Evolutionary conservation across 2,329 filamentous ascomycete species (phyloP).

Genomic region (Epichloe coenophiala): DNA sequence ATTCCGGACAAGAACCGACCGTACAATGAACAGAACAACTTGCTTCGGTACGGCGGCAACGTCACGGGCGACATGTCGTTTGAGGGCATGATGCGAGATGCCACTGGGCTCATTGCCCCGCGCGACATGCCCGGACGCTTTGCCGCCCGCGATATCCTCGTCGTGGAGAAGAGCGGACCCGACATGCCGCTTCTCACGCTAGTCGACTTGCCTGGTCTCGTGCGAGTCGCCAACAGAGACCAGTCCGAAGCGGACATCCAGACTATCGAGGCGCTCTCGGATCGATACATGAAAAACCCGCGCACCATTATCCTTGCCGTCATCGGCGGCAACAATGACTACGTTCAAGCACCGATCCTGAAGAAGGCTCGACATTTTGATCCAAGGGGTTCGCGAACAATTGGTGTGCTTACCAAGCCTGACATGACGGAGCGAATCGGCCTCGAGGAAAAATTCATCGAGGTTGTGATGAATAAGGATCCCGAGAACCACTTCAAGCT

Average conservation of each 20-base stretch:
- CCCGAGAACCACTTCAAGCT: conserved; percentile 35
- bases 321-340: conserved; percentile 41
- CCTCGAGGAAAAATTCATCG: conserved; percentile 39
- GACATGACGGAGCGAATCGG: conserved; percentile 39
- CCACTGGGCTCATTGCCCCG: conserved; percentile 36
- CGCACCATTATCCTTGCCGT: conserved; percentile 43
- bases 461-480: conserved; percentile 37
- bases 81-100: conserved; percentile 35
- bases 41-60: conserved; percentile 34
- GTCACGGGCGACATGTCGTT: conserved; percentile 32
- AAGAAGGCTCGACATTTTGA: conserved; percentile 37
- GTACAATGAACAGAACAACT: conserved; percentile 30
- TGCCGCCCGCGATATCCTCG: conserved; percentile 38
- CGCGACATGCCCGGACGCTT: conserved; percentile 37
- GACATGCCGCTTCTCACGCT: conserved; percentile 46
- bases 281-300: conserved; percentile 41
- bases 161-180: conserved; percentile 45
- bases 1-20: conserved; percentile 38
- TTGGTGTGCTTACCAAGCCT: conserved; percentile 39
- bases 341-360: conserved; percentile 37
- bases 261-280: conserved; percentile 37
- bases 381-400: conserved; percentile 33
- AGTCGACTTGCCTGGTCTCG: conserved; percentile 47
- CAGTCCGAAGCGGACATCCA: conserved; percentile 39
- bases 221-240: conserved; percentile 37